phyloP scores from a whole-genome alignment of 179 eudicot genomes.

The Beta lomatogona region DNA sequence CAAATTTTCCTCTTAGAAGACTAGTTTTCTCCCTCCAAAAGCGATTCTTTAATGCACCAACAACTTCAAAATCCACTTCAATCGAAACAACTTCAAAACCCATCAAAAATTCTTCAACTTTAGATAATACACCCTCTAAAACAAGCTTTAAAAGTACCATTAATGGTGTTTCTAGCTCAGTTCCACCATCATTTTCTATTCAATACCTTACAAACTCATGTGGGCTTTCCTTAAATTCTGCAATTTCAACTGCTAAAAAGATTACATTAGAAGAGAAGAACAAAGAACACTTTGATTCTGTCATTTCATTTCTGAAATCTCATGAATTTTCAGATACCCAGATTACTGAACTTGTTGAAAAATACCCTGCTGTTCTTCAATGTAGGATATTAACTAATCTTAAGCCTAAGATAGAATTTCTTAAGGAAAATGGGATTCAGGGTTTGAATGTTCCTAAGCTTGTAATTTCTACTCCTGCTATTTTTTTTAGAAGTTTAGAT shows the following conservation, averaged over 20 bases:
- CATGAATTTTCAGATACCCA: constrained; percentile 12
- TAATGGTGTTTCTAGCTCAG: neutral
- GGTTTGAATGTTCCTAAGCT: constrained; percentile 8
- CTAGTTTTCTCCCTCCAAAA: constrained; percentile 2
- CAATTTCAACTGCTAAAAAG: constrained; percentile 5
- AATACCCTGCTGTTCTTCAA: neutral
- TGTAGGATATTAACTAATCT: constrained; percentile 1
- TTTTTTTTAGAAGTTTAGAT: constrained; percentile 16
- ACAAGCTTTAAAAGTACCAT: neutral
- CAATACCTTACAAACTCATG: constrained; percentile 18
- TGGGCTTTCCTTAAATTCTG: constrained; percentile 20
- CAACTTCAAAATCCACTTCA: neutral
- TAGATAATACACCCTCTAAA: neutral
- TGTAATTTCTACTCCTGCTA: neutral
- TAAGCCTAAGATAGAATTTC: constrained; percentile 13
- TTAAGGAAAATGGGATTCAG: constrained; percentile 9
- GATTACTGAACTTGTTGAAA: neutral
- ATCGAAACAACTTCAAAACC: neutral
- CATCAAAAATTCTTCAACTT: neutral
- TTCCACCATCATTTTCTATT: neutral
- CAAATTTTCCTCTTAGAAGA: neutral
- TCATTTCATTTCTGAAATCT: constrained; percentile 9
- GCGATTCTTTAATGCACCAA: constrained; percentile 9
- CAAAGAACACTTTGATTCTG: constrained; percentile 18
- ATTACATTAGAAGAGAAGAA: constrained; percentile 6